These are phyloP conservation scores for Endocalyx cinctus DNA, from an alignment of 2,329 filamentous ascomycete species.

Conservation along the genomic window DNA sequence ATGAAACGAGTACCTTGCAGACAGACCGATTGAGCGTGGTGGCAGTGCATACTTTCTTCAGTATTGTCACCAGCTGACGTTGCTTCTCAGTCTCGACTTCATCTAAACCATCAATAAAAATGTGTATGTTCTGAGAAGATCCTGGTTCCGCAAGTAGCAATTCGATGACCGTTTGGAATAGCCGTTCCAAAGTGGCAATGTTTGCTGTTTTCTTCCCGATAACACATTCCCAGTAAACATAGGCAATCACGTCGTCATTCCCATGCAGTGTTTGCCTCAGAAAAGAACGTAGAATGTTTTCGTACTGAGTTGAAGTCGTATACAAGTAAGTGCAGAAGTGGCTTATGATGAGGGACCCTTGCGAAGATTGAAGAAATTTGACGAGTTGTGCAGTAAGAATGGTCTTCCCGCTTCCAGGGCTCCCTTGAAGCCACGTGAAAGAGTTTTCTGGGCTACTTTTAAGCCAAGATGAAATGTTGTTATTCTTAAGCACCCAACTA, in stretches of 20 bases:
- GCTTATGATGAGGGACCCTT: slow-evolving; percentile 15
- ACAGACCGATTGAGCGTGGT: neutral
- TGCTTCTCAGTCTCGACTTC: slow-evolving; percentile 16
- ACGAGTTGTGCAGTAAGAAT: slow-evolving; percentile 25
- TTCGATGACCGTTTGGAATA: slow-evolving; percentile 11
- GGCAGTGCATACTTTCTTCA: no score
- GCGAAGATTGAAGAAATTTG: slow-evolving; percentile 20
- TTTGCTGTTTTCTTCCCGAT: slow-evolving; percentile 2
- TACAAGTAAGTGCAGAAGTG: slow-evolving; percentile 33
- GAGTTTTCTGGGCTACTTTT: slow-evolving; percentile 9
- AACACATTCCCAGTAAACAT: slow-evolving; percentile 3
- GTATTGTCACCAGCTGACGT: no score
- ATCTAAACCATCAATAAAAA: slow-evolving; percentile 26
- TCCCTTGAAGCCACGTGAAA: slow-evolving; percentile 29
- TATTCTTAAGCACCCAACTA: slow-evolving; percentile 26
- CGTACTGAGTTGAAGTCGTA: slow-evolving; percentile 26
- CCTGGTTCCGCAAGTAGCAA: slow-evolving; percentile 6
- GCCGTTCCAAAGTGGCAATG: slow-evolving; percentile 15
- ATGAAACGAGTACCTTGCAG: slow-evolving; percentile 25
- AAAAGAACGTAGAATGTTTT: slow-evolving; percentile 9
- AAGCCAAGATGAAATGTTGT: slow-evolving; percentile 22
- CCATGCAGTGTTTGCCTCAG: slow-evolving; percentile 4
- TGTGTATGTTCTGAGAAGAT: slow-evolving; percentile 13
- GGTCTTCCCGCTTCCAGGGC: slow-evolving; percentile 33
- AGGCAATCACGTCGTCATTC: slow-evolving; percentile 2